Conservation (phyloP, 495 filamentous ascomycete species). For the Xeromyces bisporus region DNA sequence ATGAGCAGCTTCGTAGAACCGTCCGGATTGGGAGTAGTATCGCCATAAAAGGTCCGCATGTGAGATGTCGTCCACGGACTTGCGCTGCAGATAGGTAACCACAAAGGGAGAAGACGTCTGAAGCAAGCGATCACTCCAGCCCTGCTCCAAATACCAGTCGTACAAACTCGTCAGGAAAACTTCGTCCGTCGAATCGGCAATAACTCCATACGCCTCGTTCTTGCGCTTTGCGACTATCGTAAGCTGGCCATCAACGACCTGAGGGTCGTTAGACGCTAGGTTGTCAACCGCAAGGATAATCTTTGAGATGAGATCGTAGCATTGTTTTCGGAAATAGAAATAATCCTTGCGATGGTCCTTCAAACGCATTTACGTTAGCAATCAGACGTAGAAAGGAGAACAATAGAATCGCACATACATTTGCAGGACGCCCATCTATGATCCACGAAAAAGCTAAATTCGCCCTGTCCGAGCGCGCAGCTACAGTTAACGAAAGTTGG, state of each 20-base stretch:
- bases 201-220: conserved; percentile 70
- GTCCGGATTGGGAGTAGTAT: conserved; percentile 63
- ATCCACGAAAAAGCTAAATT: conserved; percentile 68
- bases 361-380: background rate
- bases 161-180: conserved; percentile 90
- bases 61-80: conserved; percentile 44
- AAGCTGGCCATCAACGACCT: conserved; percentile 58
- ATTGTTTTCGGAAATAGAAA: conserved; percentile 55
- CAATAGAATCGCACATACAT: conserved; percentile 20
- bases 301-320: conserved; percentile 68
- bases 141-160: conserved; percentile 83
- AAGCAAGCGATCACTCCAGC: conserved; percentile 68
- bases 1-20: conserved; percentile 68
- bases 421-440: conserved; percentile 39
- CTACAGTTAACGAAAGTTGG: conserved; percentile 65
- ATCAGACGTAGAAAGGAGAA: background rate
- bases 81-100: conserved; percentile 66
- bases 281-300: conserved; percentile 62
- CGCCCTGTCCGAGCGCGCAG: conserved; percentile 63
- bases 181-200: conserved; percentile 73
- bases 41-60: conserved; percentile 87
- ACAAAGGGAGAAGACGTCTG: conserved; percentile 69
- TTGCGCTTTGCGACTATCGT: conserved; percentile 59
- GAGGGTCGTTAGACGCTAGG: conserved; percentile 43
- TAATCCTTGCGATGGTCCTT: conserved; percentile 49